phyloP scores from a whole-genome alignment of 2,329 filamentous ascomycete genomes.

The Fusarium miscanthi region DNA sequence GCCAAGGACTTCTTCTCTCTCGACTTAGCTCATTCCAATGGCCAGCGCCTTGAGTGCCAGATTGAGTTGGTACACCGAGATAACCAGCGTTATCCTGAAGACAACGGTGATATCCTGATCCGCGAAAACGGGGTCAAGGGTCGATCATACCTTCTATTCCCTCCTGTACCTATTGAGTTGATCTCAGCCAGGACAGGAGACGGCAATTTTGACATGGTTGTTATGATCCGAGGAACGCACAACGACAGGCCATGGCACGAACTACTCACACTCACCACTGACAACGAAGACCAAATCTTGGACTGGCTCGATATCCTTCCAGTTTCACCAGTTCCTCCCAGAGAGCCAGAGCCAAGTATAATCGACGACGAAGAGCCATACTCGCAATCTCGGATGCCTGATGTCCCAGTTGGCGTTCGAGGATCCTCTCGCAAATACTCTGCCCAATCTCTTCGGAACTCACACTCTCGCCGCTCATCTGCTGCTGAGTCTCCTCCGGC shows the following conservation, averaged over 20 bases:
- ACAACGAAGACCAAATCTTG: conserved; percentile 78
- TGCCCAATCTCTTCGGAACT: conserved; percentile 41
- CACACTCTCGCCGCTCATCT: conserved; percentile 33
- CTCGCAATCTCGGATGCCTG: conserved; percentile 31
- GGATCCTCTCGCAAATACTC: conserved; percentile 42
- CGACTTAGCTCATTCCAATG: conserved; percentile 86
- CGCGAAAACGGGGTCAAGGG: conserved; percentile 85
- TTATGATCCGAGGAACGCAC: conserved; percentile 84
- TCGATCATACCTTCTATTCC: conserved; percentile 85
- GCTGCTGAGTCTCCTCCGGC: conserved; percentile 38
- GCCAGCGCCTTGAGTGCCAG: conserved; percentile 88
- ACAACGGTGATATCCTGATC: conserved; percentile 87
- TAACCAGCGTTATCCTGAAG: conserved; percentile 72
- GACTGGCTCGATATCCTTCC: conserved; percentile 91
- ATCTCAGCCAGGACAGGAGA: conserved; percentile 86
- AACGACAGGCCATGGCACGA: conserved; percentile 83
- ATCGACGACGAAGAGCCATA: conserved; percentile 45
- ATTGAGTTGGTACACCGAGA: conserved; percentile 90
- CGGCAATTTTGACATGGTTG: conserved; percentile 74
- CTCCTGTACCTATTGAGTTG: conserved; percentile 78
- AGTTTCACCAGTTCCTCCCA: conserved; percentile 61
- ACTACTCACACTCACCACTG: conserved; percentile 79
- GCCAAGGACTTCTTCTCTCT: conserved; percentile 92
- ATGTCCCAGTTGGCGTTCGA: conserved; percentile 50
- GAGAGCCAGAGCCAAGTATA: conserved; percentile 50